Base-by-base conservation (phyloP, 169 alveolate species). In the Miamiensis avidus region DNA sequence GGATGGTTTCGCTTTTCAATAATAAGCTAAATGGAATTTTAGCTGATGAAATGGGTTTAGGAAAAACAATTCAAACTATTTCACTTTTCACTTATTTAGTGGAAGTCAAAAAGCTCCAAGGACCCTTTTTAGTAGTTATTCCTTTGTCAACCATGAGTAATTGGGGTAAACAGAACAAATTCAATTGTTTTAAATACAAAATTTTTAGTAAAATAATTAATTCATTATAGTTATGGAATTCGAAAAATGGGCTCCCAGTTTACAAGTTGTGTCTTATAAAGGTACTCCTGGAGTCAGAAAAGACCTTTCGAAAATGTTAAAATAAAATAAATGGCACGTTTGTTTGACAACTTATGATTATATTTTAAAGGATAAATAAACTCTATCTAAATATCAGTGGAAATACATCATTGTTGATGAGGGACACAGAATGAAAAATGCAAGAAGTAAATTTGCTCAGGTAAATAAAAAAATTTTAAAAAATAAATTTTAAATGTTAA, bases 31-130 rank as follows among this genome's bases (percentile, higher is more conserved):
- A 98, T 89, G 99, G 99, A 0, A 98, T 98, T 28, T 82, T 98
- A 25, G 99, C 99, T 25, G 99, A 98, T 90, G 99, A 98, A 90
- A 98, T 98, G 99, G 99, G 99, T 27, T 95, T 98, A 32, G 99
- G 99, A 30, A 98, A 98, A 86, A 98, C 99, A 11, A 97, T 98
- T 29, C 98, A 98, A 86, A 98, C 99, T 0, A 97, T 98, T 26
- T 98, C 99, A 1, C 87, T 98, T 20, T 92, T 98, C 76, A 95
- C 98, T 64, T 97, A 96, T 78, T 81, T 98, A 26, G 95, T 96
- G 85, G 99, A 98, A 89, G 90, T 82, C 29, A 97, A 98, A 88
- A 97, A 97, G 27, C 97, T 97, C 83, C 94, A 96, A 64, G 99
- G 99, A 4, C 99, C 99, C 0, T 98, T 95, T 83, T 91, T 98